A percentile compares a stretch with the other conserved stretches of the same genome.
phyloP scores from a whole-genome alignment of 106 monocot genomes.

The Dioscorea dumetorum region DNA sequence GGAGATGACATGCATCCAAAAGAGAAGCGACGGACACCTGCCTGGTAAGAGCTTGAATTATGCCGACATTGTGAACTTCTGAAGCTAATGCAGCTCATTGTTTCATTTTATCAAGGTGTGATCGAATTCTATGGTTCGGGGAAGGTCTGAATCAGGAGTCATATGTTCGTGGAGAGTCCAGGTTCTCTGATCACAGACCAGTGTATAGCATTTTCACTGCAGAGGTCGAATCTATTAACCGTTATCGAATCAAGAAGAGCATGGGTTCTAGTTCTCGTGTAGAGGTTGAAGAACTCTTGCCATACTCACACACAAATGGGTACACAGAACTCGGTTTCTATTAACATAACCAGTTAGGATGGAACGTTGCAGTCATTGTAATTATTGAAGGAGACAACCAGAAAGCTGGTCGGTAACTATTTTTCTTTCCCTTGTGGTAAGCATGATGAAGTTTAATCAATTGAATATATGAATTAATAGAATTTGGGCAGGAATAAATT shows the following conservation, averaged over 20 bases:
- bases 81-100: not conserved
- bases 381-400: not conserved
- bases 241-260: conserved; percentile 22
- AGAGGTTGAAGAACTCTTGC: conserved; percentile 65
- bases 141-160: conserved; percentile 53
- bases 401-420: not conserved
- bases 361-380: no score
- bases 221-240: conserved; percentile 50
- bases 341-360: not conserved
- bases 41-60: conserved; percentile 21
- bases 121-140: conserved; percentile 64
- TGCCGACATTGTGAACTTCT: not conserved
- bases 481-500: not conserved
- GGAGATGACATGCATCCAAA: conserved; percentile 37
- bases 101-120: conserved; percentile 33
- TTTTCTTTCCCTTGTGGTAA: not conserved
- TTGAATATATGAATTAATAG: not conserved
- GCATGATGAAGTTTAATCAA: not conserved
- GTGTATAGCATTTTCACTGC: conserved; percentile 53
- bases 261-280: conserved; percentile 42
- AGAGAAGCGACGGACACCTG: conserved; percentile 39
- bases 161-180: conserved; percentile 56
- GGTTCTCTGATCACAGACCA: conserved; percentile 61
- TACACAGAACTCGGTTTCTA: conserved; percentile 37
- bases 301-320: conserved; percentile 24